A percentile compares a stretch with the other conserved stretches of the same genome.
Conservation (phyloP, 768 basidiomycete genomes). For the Sutorius australiensis region DNA sequence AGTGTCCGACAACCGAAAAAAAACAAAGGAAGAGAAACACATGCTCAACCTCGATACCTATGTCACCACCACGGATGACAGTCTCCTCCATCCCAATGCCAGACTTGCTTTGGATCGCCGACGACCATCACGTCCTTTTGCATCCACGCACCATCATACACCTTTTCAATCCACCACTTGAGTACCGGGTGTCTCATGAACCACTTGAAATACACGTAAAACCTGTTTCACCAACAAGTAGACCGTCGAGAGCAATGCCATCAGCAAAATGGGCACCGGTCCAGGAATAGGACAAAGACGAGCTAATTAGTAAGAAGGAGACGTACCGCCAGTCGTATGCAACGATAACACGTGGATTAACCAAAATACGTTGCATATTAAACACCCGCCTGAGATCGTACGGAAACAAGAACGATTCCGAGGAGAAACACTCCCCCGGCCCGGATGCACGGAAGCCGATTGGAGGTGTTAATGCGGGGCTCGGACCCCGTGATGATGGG, state of each 20-base stretch:
- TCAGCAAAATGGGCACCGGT: not conserved
- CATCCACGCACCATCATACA: slow-evolving; percentile 38
- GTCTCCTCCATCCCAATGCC: slow-evolving; percentile 22
- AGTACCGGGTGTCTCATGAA: slow-evolving; percentile 38
- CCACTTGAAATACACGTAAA: slow-evolving; percentile 35
- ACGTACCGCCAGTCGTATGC: slow-evolving; percentile 35
- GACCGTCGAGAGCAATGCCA: not conserved
- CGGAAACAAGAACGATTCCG: slow-evolving; percentile 40
- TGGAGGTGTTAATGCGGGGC: slow-evolving; percentile 18
- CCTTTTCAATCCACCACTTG: slow-evolving; percentile 39
- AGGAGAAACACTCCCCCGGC: slow-evolving; percentile 22
- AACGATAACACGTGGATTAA: slow-evolving; percentile 40
- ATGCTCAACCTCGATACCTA: not conserved
- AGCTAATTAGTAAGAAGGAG: not conserved
- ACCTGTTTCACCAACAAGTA: slow-evolving; percentile 6
- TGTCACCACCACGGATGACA: slow-evolving; percentile 16
- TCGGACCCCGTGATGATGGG: slow-evolving; percentile 10
- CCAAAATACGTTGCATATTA: slow-evolving; percentile 34
- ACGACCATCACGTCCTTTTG: slow-evolving; percentile 35
- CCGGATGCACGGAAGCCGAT: slow-evolving; percentile 15
- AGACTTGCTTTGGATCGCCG: slow-evolving; percentile 27
- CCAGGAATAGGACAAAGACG: not conserved
- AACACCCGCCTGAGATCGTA: slow-evolving; percentile 42
- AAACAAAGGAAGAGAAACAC: not conserved
- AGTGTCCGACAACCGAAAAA: not conserved